phyloP scores from a whole-genome alignment of 1,139 yeast species.

The Kazachstania sp. region DNA sequence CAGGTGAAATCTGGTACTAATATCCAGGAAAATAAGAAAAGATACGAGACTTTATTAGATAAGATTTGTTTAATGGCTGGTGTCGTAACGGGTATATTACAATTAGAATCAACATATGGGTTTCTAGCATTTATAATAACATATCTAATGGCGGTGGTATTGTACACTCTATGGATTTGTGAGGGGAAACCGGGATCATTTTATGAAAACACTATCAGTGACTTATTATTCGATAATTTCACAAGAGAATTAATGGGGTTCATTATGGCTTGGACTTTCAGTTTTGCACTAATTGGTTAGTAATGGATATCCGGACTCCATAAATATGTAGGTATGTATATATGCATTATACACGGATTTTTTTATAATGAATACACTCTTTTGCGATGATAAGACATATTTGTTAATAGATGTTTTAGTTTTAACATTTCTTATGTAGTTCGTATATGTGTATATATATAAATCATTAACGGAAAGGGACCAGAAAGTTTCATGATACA shows the following conservation, averaged over 20 bases:
- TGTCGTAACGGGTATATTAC: constrained; percentile 61
- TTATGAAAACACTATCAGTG: constrained; percentile 47
- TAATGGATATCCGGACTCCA: not conserved
- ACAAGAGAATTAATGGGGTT: constrained; percentile 58
- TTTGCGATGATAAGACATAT: no score
- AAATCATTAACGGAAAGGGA: no score
- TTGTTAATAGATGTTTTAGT: no score
- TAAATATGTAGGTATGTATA: not conserved
- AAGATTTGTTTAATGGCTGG: constrained; percentile 61
- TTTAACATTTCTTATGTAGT: not conserved
- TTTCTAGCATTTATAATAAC: constrained; percentile 49
- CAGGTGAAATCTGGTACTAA: constrained; percentile 18
- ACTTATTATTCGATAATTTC: constrained; percentile 48
- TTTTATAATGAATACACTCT: not conserved
- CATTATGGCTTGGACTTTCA: constrained; percentile 79
- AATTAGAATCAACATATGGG: constrained; percentile 58
- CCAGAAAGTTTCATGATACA: not conserved
- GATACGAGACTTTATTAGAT: constrained; percentile 51
- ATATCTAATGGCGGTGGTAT: constrained; percentile 38
- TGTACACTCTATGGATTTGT: constrained; percentile 23
- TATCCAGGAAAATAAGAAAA: constrained; percentile 26
- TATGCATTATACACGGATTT: not conserved
- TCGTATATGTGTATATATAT: no score
- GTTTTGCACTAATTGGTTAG: constrained; percentile 53
- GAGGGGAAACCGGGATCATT: constrained; percentile 36